Evolutionary conservation across 2,329 filamentous ascomycete genomes (phyloP).

Genomic region (Colletotrichum sp.): DNA sequence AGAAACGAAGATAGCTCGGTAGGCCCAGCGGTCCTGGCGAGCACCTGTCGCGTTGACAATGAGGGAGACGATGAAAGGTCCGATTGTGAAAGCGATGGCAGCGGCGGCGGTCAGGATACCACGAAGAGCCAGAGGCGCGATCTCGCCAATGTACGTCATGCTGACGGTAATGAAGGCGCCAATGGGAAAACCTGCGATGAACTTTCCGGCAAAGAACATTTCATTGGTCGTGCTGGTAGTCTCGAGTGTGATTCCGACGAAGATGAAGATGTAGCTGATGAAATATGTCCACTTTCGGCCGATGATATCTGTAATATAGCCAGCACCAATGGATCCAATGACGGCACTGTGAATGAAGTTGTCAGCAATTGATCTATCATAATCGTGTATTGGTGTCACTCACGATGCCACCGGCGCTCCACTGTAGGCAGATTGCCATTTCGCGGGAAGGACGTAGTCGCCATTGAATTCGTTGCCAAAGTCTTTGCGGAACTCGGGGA

Average conservation of each 20-base stretch:
- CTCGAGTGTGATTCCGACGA: conserved; percentile 43
- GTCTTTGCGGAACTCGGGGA: conserved; percentile 48
- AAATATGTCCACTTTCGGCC: conserved; percentile 28
- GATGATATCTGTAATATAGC: conserved; percentile 11
- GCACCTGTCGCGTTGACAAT: conserved; percentile 34
- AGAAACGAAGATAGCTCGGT: conserved; percentile 24
- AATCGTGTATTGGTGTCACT: neutral
- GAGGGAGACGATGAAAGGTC: conserved; percentile 33
- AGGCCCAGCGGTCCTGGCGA: conserved; percentile 33
- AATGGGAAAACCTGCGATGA: conserved; percentile 44
- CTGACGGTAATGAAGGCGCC: conserved; percentile 29
- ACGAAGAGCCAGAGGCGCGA: conserved; percentile 31
- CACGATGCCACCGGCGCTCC: conserved; percentile 44
- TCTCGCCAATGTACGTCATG: conserved; percentile 35
- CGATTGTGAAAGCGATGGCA: conserved; percentile 28
- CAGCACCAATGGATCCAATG: conserved; percentile 12
- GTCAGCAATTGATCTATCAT: neutral
- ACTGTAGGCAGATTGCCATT: conserved; percentile 49
- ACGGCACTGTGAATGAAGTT: conserved; percentile 12
- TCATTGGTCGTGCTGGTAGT: conserved; percentile 31
- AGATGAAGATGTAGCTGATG: conserved; percentile 37
- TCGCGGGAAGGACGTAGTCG: conserved; percentile 42
- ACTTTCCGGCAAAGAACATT: conserved; percentile 46
- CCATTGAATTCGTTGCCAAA: conserved; percentile 41
- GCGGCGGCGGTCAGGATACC: conserved; percentile 31